Percentiles rank a stretch among this genome's conserved stretches.
Evolutionary conservation across 2,329 filamentous ascomycete genomes (phyloP).

Genomic region (Aspergillus ruber): DNA sequence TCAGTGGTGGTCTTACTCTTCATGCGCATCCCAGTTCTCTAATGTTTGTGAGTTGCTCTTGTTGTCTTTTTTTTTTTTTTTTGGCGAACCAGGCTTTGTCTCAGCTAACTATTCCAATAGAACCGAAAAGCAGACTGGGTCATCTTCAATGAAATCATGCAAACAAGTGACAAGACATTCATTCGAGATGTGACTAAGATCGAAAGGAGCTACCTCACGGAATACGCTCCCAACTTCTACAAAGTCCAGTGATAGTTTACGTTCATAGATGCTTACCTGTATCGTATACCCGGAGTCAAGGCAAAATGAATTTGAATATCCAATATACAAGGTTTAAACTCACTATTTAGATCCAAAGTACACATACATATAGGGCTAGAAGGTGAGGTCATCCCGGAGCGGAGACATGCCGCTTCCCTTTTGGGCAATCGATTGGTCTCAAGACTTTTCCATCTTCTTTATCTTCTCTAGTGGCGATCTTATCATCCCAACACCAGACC

Average conservation of each 20-base stretch:
- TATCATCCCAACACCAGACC: neutral
- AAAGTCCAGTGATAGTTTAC: constrained; percentile 41
- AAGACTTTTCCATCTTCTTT: neutral
- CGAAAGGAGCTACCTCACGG: constrained; percentile 83
- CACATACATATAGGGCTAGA: neutral
- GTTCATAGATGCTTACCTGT: neutral
- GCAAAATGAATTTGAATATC: neutral
- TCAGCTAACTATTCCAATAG: constrained; percentile 24
- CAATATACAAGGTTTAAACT: neutral
- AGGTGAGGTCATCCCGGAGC: neutral
- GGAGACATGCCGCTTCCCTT: neutral
- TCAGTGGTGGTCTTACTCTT: constrained; percentile 70
- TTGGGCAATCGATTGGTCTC: neutral
- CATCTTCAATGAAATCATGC: constrained; percentile 87
- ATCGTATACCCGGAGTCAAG: neutral
- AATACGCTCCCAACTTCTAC: constrained; percentile 83
- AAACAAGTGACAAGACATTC: constrained; percentile 80
- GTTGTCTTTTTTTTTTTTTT: neutral
- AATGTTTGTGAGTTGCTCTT: constrained; percentile 61
- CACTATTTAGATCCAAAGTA: neutral
- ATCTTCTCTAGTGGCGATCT: neutral
- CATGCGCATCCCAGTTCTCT: constrained; percentile 87
- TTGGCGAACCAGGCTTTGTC: neutral
- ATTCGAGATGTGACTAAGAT: constrained; percentile 91
- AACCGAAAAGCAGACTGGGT: constrained; percentile 96